Evolutionary conservation across 495 filamentous ascomycete genomes (phyloP), one percentile per base, ranked within the genome.

Genomic region (Xylaria bambusicola): DNA sequence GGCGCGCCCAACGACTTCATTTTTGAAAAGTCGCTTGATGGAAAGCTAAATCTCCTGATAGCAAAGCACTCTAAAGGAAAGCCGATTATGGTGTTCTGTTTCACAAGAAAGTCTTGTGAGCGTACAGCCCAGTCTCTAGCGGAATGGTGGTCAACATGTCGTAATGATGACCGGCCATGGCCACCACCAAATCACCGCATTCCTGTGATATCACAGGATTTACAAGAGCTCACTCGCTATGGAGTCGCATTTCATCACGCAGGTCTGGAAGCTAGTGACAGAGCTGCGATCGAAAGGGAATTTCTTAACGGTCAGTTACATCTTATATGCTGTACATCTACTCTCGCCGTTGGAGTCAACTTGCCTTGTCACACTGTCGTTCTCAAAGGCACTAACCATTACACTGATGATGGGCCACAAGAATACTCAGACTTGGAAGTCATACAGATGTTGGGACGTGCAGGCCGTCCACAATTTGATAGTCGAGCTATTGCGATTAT

Each of bases 371-470:
- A 98, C 67, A 84, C 97, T 0, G 93, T 96, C 3, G 86, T 98
- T 8, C 86, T 98, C 52, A 98, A 98, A 70, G 92, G 92, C 27
- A 97, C 93, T 0, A 82, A 88, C 20, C 79, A 82, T 4, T 98
- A 85, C 72, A 79, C 84, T 40, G 84, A 88, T 49, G 78, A 56
- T 73, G 82, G 56, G 70, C 82, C 86, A 51, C 70, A 75, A 17
- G 92, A 98, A 69, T 96, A 94, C 63, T 86, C 90, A 0, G 93
- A 97, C 68, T 76, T 98, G 17, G 94, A 98, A 63, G 83, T 98
- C 60, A 97, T 96, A 91, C 94, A 98, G 69, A 98, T 98, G 94
- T 82, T 98, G 27, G 94, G 94, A 21, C 87, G 94, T 49, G 93
- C 94, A 35, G 94, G 94, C 0, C 81, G 94, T 3, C 94, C 94